phyloP scores from a whole-genome alignment of 2,329 filamentous ascomycete species.

The Neonectria sp. region DNA sequence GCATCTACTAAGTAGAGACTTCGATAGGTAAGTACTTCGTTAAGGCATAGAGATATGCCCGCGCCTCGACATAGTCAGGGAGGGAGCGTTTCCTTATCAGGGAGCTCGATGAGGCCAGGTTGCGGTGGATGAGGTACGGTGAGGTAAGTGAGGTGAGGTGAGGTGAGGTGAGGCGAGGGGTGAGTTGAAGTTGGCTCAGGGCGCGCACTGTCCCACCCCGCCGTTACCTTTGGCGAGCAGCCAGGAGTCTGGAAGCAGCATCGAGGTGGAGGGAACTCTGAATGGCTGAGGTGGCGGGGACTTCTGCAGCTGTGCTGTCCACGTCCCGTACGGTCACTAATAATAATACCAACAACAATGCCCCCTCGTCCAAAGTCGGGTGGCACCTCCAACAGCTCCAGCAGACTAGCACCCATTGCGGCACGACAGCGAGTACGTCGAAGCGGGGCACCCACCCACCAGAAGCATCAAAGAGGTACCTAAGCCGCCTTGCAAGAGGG shows the following conservation, averaged over 20 bases:
- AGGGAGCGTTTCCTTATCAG: background rate
- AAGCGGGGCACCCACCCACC: slow-evolving; percentile 3
- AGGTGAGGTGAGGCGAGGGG: slow-evolving; percentile 18
- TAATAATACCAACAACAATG: background rate
- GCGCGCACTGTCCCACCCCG: slow-evolving; percentile 6
- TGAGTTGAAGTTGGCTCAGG: slow-evolving; percentile 16
- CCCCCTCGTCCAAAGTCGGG: background rate
- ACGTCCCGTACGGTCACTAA: background rate
- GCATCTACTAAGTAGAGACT: slow-evolving; percentile 4
- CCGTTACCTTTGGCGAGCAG: slow-evolving; percentile 26
- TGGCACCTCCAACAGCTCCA: background rate
- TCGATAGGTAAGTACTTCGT: background rate
- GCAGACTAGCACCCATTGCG: slow-evolving; percentile 1
- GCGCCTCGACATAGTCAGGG: background rate
- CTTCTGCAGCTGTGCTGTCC: background rate
- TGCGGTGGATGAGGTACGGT: background rate
- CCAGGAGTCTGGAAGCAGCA: background rate
- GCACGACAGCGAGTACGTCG: background rate
- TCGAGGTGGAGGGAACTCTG: background rate
- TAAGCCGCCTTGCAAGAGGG: background rate
- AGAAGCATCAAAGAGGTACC: background rate
- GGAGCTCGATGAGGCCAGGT: slow-evolving; percentile 1
- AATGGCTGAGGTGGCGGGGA: background rate
- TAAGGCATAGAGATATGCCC: background rate
- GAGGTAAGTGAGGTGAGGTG: background rate